phyloP scores from a whole-genome alignment of 139 green algal species.

The Coelastrella sp. region DNA sequence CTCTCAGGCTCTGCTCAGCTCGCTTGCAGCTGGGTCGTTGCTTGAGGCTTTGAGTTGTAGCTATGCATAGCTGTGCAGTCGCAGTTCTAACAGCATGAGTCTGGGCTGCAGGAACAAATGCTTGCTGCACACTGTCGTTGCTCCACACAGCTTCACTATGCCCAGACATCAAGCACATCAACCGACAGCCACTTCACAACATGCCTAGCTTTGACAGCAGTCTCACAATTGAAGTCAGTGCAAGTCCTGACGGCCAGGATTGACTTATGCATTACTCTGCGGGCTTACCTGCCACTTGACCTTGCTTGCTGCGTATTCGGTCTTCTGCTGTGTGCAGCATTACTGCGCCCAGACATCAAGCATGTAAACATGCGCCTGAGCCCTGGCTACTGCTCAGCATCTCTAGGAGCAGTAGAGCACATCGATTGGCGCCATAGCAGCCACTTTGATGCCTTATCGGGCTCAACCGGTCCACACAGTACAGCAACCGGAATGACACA shows the following conservation, averaged over 20 bases:
- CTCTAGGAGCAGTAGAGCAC: constrained; percentile 52
- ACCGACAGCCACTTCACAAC: constrained; percentile 42
- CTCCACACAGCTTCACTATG: constrained; percentile 11
- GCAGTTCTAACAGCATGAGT: no score
- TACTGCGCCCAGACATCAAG: constrained; percentile 47
- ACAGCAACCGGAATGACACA: not conserved
- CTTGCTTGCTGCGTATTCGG: no score
- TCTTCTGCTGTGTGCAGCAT: not conserved
- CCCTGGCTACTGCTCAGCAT: constrained; percentile 47
- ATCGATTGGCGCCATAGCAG: constrained; percentile 54
- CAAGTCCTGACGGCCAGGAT: no score
- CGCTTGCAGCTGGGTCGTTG: no score
- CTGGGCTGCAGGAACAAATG: no score
- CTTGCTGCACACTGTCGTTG: no score
- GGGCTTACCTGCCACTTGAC: no score
- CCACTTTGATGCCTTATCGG: not conserved
- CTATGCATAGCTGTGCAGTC: no score
- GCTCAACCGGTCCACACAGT: not conserved
- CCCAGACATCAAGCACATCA: constrained; percentile 45
- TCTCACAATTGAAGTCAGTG: no score
- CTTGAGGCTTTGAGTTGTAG: no score
- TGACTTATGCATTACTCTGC: no score
- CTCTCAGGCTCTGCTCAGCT: no score
- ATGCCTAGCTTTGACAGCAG: not conserved
- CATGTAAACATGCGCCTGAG: constrained; percentile 39